These are phyloP conservation scores for Psilocybe sp. DNA, from an alignment of 768 basidiomycete genomes.

Conservation along the genomic window DNA sequence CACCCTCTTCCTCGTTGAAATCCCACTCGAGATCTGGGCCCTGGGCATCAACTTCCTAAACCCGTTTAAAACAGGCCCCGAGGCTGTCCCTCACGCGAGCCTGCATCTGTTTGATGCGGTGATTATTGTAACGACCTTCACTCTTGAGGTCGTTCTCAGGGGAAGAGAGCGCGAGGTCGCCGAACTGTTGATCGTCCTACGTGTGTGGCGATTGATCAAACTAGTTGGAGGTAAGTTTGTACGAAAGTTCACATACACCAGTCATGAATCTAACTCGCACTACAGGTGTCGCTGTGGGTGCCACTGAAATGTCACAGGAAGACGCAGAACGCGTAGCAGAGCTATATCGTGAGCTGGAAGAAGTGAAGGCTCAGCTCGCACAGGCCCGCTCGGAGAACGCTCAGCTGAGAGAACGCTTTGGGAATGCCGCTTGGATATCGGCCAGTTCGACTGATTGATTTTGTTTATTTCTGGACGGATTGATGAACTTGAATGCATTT, in stretches of 20 bases:
- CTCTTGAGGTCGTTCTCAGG: constrained; percentile 65
- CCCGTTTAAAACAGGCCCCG: constrained; percentile 42
- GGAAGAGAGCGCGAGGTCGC: constrained; percentile 73
- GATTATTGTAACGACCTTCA: constrained; percentile 71
- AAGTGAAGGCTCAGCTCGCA: constrained; percentile 39
- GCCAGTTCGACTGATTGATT: too few relatives aligned
- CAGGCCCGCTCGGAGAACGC: constrained; percentile 52
- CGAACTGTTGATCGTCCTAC: constrained; percentile 66
- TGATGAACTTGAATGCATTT: too few relatives aligned
- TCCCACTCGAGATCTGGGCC: constrained; percentile 66
- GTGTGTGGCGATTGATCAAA: constrained; percentile 80
- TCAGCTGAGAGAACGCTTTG: constrained; percentile 41
- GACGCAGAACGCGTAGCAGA: constrained; percentile 44
- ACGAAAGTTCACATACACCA: background rate
- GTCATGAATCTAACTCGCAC: background rate
- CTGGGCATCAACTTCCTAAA: constrained; percentile 61
- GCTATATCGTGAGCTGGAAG: constrained; percentile 46
- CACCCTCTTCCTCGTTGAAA: constrained; percentile 73
- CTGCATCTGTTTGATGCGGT: constrained; percentile 76
- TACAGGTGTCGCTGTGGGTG: constrained; percentile 72
- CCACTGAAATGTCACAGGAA: constrained; percentile 67
- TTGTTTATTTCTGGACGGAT: too few relatives aligned
- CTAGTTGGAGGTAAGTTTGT: constrained; percentile 49
- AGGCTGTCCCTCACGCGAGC: constrained; percentile 42
- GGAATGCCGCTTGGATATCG: background rate